Base-by-base conservation (phyloP, 192 early-diverging fungal species). In the Linnemannia zychae region DNA sequence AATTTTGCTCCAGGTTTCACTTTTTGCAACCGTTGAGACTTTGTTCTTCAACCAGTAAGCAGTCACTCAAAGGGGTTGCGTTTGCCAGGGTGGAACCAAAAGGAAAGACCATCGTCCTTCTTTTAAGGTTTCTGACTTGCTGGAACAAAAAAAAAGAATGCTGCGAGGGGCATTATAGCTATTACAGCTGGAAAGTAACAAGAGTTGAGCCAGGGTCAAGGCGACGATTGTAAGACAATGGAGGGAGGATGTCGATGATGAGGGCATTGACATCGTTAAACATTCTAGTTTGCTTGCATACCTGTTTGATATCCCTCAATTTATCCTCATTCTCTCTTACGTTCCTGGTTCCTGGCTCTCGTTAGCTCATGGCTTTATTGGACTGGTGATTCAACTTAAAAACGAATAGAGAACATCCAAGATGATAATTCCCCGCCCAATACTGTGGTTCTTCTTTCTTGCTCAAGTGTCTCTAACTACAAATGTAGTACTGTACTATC, bases 1-100 rank as follows among this genome's bases (percentile, higher is more conserved):
- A 68, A 18, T 68, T 68, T 40, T 68, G 36, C 37, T 68, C 67
- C 67, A 60, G 0, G 53, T 60, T 60, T 60, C 53, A 60, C 28
- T 31, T 12, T 12, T 28, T 63, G 24, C 22, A 31, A 4, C 48
- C 48, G 1, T 44, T 44, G 40, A n/a, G 11, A n/a, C 28, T 63
- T 6, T 15, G 1, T 49, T 15, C 2, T 49, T 2, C 11, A 33
- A n/a, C 13, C 28, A 7, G 31, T 31, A 12, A 24, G 12, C 57
- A 63, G 57, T 63, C 57, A 31, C 28, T 11, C 3, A 31, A 28
- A 31, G 7, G 28, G 3, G 3, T 12, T 16, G 57, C 28, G 57
- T 31, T 63, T 63, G 57, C 28, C 24, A 60, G 57, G 12, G 28
- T 63, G 57, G 28, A 63, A 63, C 57, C 28, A 63, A 63, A 31